A percentile compares a stretch with the other conserved stretches of the same genome.
These are phyloP conservation scores for Ruellia speciosa DNA, from an alignment of 305 asterid species.

Conservation along the genomic window DNA sequence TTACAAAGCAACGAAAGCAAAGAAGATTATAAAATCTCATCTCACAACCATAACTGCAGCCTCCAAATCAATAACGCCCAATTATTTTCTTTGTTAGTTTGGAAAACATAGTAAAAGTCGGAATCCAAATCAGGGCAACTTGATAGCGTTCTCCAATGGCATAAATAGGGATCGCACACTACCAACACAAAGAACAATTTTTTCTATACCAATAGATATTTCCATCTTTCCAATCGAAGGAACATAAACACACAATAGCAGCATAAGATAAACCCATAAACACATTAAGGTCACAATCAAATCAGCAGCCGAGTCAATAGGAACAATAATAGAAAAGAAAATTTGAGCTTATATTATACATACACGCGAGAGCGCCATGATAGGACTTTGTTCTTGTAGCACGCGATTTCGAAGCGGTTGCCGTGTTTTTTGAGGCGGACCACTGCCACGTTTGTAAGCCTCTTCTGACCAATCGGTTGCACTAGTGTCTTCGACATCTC, in stretches of 20 bases:
- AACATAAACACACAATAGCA: not conserved
- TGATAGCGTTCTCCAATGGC: not conserved
- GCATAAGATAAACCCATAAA: not conserved
- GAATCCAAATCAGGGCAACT: conserved; percentile 3
- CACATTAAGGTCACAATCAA: not conserved
- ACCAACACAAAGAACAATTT: not conserved
- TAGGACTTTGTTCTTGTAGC: conserved; percentile 88
- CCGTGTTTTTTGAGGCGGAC: conserved; percentile 86
- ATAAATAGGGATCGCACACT: not conserved
- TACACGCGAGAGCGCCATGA: conserved; percentile 91
- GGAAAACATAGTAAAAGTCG: too few species aligned
- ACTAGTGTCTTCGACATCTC: conserved; percentile 57
- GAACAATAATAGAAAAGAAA: not conserved
- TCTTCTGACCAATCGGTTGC: conserved; percentile 84
- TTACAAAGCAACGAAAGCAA: not conserved
- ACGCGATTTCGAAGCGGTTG: conserved; percentile 75
- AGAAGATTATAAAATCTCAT: not conserved
- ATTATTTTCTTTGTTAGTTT: too few species aligned
- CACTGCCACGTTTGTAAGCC: conserved; percentile 82
- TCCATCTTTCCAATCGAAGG: not conserved
- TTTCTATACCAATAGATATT: not conserved
- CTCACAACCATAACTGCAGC: not conserved
- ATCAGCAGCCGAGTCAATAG: not conserved
- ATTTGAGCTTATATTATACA: conserved; percentile 4
- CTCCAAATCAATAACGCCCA: conserved; percentile 1